Base-by-base conservation (phyloP, 2,329 filamentous ascomycete species). In the Lecanosticta acicola region DNA sequence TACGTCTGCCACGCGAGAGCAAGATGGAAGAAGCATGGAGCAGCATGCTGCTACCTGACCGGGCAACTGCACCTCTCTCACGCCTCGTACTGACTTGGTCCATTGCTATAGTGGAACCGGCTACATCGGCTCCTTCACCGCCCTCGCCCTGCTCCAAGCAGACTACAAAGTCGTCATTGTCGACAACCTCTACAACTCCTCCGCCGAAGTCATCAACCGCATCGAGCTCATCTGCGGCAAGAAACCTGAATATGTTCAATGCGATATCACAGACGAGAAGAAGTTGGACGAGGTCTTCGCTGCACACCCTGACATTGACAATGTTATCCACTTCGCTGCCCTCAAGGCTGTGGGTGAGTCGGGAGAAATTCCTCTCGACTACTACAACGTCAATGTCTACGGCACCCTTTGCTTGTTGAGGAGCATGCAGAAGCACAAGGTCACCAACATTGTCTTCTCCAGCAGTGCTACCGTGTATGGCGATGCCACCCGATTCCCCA, bases 301-400 rank as follows among this genome's bases (percentile, higher is more conserved):
- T 53, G 85, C 85, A 64, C 85, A 97, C 71, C 88, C 90, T 41
- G 84, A 87, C 63, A 96, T 98, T 64, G 89, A 96, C 78, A 95
- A 87, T 66, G 93, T 97, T 56, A 97, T 98, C 62, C 93, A 98
- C 76, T 98, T 98, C 66, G 94, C 93, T 54, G 93, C 93, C 18
- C 79, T 98, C 59, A 98, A 98, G 88, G 91, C 94, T 38, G 93
- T 98, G 50, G 93, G 93, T 64, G 91, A 98, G 73, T 97, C 91
- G 43, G 82, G 79, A 63, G 87, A 94, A 69, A 94, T 88, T 54
- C 93, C 93, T 37, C 81, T 97, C 64, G 90, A 96, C 72, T 98
- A 98, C 80, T 98, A 96, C 78, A 80, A 85, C 60, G 87, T 95
- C 75, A 98, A 98, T 68, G 93, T 97, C 51, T 85, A 85, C 65